Evolutionary conservation across 179 eudicot genomes (phyloP).

Genomic region (Corrigiola litoralis): DNA sequence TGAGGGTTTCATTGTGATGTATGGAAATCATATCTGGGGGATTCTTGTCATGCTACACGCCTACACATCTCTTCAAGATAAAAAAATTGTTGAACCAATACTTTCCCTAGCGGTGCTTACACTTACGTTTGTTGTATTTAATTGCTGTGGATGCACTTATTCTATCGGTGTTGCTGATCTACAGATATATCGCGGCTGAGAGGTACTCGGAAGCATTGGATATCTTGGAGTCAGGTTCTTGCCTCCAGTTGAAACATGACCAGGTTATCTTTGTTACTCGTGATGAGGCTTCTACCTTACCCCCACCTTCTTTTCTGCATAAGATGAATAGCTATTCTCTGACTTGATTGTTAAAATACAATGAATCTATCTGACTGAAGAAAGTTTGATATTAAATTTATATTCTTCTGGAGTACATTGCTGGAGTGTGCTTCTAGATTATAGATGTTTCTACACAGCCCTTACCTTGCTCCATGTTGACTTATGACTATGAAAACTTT

Average conservation of each 20-base stretch:
- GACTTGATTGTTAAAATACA: background rate
- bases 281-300: background rate
- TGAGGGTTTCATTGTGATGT: too few relatives aligned
- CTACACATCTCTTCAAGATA: too few relatives aligned
- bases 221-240: conserved; percentile 81
- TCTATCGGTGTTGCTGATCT: conserved; percentile 12
- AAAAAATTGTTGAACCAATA: too few relatives aligned
- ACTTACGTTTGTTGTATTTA: too few relatives aligned
- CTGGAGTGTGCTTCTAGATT: background rate
- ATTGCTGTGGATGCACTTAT: background rate
- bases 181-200: conserved; percentile 67
- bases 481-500: background rate
- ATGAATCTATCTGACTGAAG: background rate
- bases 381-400: background rate
- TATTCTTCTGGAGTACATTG: background rate
- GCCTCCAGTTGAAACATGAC: conserved; percentile 71
- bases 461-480: too few relatives aligned
- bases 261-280: conserved; percentile 46
- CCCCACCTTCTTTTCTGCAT: background rate
- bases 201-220: conserved; percentile 81
- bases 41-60: too few relatives aligned
- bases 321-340: background rate
- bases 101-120: too few relatives aligned
- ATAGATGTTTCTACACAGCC: background rate
- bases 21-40: too few relatives aligned